Base-by-base conservation (phyloP, 768 basidiomycete species). In the Boletales sp. region DNA sequence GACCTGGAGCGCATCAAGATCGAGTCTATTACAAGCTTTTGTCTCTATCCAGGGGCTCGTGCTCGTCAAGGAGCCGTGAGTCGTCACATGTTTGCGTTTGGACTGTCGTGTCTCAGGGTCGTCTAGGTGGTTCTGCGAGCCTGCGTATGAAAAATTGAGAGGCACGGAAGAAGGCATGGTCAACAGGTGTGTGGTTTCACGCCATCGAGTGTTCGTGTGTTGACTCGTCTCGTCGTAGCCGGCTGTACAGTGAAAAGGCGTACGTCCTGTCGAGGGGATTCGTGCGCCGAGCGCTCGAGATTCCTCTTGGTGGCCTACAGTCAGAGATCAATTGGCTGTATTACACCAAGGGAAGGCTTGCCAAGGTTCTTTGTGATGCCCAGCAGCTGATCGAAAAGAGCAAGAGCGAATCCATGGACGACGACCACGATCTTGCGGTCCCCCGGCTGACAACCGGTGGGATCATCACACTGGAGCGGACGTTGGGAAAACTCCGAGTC, bases 31-130 rank as follows among this genome's bases (percentile, higher is more conserved):
- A 15, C 94, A 97, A 69, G 90, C 90, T 0, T 81, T 97, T 46
- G 89, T 97, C 17, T 94, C 92, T 29, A 94, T 97, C 40, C 94
- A 95, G 64, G 94, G 92, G 11, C 76, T 95, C 8, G 94, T 97
- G 6, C 76, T 97, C 8, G 92, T 95, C 12, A 90, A 89, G 67
- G 87, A 94, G 62, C 94, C 94, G 80, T 95, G 71, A 64, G 90
- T 79, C 32, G 46, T 40, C 5, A 18, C 24, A 2, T 49, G 39
- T 48, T 40, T 35, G 19, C 27, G 10, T 38, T 39, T 35, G 17
- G 24, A 5, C 24, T 3, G 24, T 15, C 47, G n/a, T 49, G 48
- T 9, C 45, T 50, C 39, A 50, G 34, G 34, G 12, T 13, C 50
- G 12, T 53, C 14, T 56, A 90, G 87, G 50, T 91, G 86, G 86